A percentile compares a stretch with the other conserved stretches of the same genome.
Conservation (phyloP, 2,329 filamentous ascomycete species). For the Cytospora piceae region DNA sequence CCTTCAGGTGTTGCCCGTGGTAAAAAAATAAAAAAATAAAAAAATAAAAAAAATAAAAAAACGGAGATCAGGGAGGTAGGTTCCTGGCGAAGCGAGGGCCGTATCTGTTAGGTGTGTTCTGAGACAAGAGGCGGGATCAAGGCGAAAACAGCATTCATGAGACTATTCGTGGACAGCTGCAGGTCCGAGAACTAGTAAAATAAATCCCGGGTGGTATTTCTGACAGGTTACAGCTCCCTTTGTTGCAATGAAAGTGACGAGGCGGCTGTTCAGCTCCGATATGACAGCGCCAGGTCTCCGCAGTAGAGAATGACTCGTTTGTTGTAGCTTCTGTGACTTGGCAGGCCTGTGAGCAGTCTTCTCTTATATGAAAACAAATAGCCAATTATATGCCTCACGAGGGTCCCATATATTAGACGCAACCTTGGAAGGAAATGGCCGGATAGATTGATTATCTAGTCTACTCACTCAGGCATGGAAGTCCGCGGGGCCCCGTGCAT, state of each 20-base stretch:
- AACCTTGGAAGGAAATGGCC: neutral
- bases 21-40: neutral
- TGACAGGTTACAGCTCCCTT: neutral
- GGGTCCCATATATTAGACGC: neutral
- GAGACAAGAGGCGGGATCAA: constrained; percentile 18
- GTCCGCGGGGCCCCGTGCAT: neutral
- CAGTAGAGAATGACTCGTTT: neutral
- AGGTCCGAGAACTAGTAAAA: neutral
- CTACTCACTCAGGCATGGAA: neutral
- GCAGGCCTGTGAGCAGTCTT: neutral
- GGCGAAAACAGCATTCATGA: constrained; percentile 9
- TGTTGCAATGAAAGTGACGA: neutral
- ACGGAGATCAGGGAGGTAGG: constrained; percentile 6
- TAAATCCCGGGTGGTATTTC: neutral
- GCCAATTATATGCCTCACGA: neutral
- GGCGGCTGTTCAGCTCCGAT: constrained; percentile 21
- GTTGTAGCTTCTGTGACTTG: neutral
- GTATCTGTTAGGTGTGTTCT: constrained; percentile 12
- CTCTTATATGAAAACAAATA: neutral
- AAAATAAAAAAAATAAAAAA: neutral
- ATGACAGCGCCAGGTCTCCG: neutral
- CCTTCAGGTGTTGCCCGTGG: constrained; percentile 5
- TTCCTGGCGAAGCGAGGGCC: neutral
- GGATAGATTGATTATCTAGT: neutral
- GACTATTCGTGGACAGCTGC: neutral